Evolutionary conservation across 805 yeast genomes (phyloP).

Genomic region (Candida namnaoensis): DNA sequence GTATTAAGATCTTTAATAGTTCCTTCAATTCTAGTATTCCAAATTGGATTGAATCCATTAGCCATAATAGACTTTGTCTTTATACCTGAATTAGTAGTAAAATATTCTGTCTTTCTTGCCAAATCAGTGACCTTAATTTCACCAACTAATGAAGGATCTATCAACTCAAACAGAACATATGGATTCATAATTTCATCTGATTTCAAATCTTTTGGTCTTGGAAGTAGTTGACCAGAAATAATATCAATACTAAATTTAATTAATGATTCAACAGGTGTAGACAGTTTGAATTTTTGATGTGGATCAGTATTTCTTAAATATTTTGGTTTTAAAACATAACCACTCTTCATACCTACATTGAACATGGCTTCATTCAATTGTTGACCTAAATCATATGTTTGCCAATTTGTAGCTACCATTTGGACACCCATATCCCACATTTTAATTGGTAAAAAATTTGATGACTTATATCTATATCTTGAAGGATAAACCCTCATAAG

Average conservation of each 20-base stretch:
- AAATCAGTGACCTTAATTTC: constrained; percentile 6
- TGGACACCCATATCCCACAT: constrained; percentile 88
- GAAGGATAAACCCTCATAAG: constrained; percentile 88
- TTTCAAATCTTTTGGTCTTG: constrained; percentile 51
- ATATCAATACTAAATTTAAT: constrained; percentile 30
- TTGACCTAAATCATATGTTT: constrained; percentile 81
- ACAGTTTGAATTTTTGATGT: constrained; percentile 13
- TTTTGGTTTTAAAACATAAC: constrained; percentile 74
- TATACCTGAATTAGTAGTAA: background rate
- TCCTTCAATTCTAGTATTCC: constrained; percentile 55
- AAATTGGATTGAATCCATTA: constrained; percentile 84
- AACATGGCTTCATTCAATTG: constrained; percentile 84
- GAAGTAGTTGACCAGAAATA: constrained; percentile 81
- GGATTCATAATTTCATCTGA: constrained; percentile 45
- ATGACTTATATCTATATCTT: constrained; percentile 62
- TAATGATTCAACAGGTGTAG: constrained; percentile 2
- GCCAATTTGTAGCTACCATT: constrained; percentile 97
- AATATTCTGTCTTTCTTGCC: background rate
- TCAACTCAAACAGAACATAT: constrained; percentile 49
- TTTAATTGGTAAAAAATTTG: constrained; percentile 70
- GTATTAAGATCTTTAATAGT: constrained; percentile 27
- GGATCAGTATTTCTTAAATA: constrained; percentile 21
- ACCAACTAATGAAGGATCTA: constrained; percentile 30
- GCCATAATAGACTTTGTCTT: constrained; percentile 31
- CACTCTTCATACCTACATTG: constrained; percentile 46